Percentiles rank a stretch among this genome's conserved stretches.
These are phyloP conservation scores for Sphagnum magellanicum DNA, from an alignment of 228 moss, liverwort and hornwort species.

Conservation along the genomic window DNA sequence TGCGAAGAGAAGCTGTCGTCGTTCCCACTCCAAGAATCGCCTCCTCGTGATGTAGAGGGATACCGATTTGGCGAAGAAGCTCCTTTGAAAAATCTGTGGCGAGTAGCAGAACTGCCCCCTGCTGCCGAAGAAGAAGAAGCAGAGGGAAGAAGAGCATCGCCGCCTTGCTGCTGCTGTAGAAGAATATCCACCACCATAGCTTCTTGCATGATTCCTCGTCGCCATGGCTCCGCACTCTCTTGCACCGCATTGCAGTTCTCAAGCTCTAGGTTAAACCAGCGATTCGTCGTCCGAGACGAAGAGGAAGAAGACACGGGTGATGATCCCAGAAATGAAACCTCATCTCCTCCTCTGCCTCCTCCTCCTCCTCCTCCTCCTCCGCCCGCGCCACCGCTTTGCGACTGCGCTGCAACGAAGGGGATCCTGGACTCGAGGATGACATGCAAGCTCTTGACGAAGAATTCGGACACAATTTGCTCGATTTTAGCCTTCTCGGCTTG, in stretches of 20 bases:
- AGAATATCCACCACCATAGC: slow-evolving; percentile 95
- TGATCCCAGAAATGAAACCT: slow-evolving; percentile 12
- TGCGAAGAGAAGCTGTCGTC: slow-evolving; percentile 45
- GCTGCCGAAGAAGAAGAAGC: slow-evolving; percentile 18
- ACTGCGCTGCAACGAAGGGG: slow-evolving; percentile 44
- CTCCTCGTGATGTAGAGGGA: slow-evolving; percentile 39
- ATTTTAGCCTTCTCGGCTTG: slow-evolving; percentile 72
- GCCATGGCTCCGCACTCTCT: slow-evolving; percentile 87
- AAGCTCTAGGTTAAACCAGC: slow-evolving; percentile 97
- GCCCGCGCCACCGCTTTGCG: slow-evolving; percentile 4
- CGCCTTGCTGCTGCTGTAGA: slow-evolving; percentile 63
- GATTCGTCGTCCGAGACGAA: slow-evolving; percentile 37
- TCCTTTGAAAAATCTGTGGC: slow-evolving; percentile 41
- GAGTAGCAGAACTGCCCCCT: slow-evolving; percentile 19
- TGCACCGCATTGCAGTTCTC: slow-evolving; percentile 52
- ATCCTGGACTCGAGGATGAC: slow-evolving; percentile 84
- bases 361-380: too few species aligned
- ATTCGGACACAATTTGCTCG: slow-evolving; percentile 94
- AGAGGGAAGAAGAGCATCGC: slow-evolving; percentile 24
- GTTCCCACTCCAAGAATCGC: slow-evolving; percentile 55
- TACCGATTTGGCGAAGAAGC: slow-evolving; percentile 46
- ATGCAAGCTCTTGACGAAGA: slow-evolving; percentile 77
- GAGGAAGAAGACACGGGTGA: slow-evolving; percentile 21
- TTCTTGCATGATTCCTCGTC: slow-evolving; percentile 51
- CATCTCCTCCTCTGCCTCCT: slow-evolving; percentile 2